Evolutionary conservation across 768 basidiomycete species (phyloP), one percentile per base, ranked within the genome.

Genomic region (Tricholoma sp.): DNA sequence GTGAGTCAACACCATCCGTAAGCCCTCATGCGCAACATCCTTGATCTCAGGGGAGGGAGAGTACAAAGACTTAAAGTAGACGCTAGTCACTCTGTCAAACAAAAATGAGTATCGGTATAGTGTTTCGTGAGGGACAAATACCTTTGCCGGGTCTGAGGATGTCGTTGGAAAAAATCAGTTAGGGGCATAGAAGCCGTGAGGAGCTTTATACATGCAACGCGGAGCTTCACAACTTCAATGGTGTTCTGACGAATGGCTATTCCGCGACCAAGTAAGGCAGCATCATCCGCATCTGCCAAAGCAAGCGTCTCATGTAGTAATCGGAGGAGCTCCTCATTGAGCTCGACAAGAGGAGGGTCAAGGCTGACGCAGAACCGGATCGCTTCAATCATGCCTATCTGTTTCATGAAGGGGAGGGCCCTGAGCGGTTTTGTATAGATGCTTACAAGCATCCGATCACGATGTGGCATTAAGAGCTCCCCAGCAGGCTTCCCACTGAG

Each of bases 51-150:
- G 78, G 12, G 88, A 89, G 17, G 87, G 81, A 6, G 95, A 95
- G 71, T 99, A 99, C 32, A 99, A 81, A 10, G 95, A 94, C 73
- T 99, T 98, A 81, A 99, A 99, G 74, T 98, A 98, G 18, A 98
- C 91, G 34, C 90, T 80, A 15, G 94, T 95, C 10, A 98, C 93
- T 63, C 95, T 96, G 61, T 33, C 15, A 20, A 61, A 34, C 24
- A 57, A 55, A 6, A 32, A 52, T 57, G 33, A 56, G 49, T 24
- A 24, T 48, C 12, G 15, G 5, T 18, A 28, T 41, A 11, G 54
- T 33, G 49, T 15, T 37, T 44, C 29, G 20, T 54, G 17, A 50
- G 12, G 32, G 31, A 18, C 18, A 62, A 74, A 61, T 67, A 94
- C 94, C 87, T 86, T 66, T 94, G 89, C 9, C 97, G 84, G 2